These are phyloP conservation scores for Lodderomyces theae DNA, from an alignment of 1,139 yeast species.

Conservation along the genomic window DNA sequence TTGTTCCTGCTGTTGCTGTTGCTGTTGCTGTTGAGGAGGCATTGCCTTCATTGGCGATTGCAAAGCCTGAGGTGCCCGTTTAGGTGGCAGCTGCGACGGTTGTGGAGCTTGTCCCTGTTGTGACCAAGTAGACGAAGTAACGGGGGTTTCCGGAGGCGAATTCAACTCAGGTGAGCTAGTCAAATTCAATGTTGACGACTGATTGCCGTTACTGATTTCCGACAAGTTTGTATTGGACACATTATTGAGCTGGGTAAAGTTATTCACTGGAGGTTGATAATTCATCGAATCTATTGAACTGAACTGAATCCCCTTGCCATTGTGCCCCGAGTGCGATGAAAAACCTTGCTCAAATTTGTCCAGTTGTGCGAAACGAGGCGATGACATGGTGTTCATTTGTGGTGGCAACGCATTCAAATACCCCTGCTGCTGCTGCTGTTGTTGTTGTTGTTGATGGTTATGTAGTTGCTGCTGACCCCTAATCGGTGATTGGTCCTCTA, in stretches of 20 bases:
- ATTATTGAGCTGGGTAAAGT: constrained; percentile 45
- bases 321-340: constrained; percentile 6
- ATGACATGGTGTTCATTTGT: constrained; percentile 8
- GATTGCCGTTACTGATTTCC: constrained; percentile 30
- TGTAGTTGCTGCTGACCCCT: constrained; percentile 16
- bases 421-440: constrained; percentile 8
- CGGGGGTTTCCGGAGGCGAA: constrained; percentile 18
- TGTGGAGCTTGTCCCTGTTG: constrained; percentile 6
- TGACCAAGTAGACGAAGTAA: constrained; percentile 5
- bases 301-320: constrained; percentile 22
- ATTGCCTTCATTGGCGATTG: constrained; percentile 7
- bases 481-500: constrained; percentile 18
- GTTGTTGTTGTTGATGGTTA: constrained; percentile 14
- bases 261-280: constrained; percentile 41
- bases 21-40: constrained; percentile 7
- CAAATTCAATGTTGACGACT: constrained; percentile 21
- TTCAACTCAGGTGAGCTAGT: constrained; percentile 15
- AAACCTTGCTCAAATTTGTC: constrained; percentile 6
- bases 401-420: constrained; percentile 1
- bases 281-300: constrained; percentile 38
- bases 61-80: background rate
- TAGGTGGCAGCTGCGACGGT: background rate
- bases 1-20: constrained; percentile 9
- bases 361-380: constrained; percentile 14
- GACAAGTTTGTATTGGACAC: constrained; percentile 41